Evolutionary conservation across 2,329 filamentous ascomycete genomes (phyloP), one percentile per base, ranked within the genome.

Genomic region (Proliferodiscus dingleyae): DNA sequence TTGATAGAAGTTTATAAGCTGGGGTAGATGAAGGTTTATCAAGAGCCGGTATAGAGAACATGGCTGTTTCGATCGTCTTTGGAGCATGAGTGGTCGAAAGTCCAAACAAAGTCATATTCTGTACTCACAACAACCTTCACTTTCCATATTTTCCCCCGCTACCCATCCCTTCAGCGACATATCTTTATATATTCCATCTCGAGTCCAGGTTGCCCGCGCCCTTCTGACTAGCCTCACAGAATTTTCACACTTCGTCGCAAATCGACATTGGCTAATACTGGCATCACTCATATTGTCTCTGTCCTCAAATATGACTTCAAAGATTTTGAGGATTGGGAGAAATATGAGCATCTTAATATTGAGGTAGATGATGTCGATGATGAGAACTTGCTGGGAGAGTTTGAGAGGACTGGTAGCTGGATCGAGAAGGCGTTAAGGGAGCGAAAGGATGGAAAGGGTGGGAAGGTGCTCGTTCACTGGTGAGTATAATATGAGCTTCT

Each of bases 311-410:
- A 84, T 56, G 74, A 77, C 77, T 56, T 67, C 74, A 55, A 69
- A 70, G 49, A 72, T 75, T 32, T 82, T 80, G 65, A 72, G 15
- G 70, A 72, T 52, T 74, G 71, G 60, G 73, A 77, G 52, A 71
- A 75, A 33, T 89, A 82, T 64, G 70, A 82, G 53, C 89, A 94
- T 64, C 74, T 88, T 56, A 75, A 81, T 50, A 85, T 97, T 53
- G 85, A 94, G 54, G 81, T 96, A 34, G 87, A 97, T 65, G 93
- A 98, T 70, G 80, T 90, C 41, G 87, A 91, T 16, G 89, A 96
- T 61, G 84, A 90, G 57, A 88, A 98, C 66, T 68, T 97, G 41
- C 70, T 97, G 15, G 78, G 86, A 51, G 82, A 94, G 65, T 84
- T 97, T 50, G 80, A 89, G 5, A 73, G 73, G 42, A 85, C 85